phyloP scores from a whole-genome alignment of 176 grass and related monocot genomes.

The Phoenix roebelenii region DNA sequence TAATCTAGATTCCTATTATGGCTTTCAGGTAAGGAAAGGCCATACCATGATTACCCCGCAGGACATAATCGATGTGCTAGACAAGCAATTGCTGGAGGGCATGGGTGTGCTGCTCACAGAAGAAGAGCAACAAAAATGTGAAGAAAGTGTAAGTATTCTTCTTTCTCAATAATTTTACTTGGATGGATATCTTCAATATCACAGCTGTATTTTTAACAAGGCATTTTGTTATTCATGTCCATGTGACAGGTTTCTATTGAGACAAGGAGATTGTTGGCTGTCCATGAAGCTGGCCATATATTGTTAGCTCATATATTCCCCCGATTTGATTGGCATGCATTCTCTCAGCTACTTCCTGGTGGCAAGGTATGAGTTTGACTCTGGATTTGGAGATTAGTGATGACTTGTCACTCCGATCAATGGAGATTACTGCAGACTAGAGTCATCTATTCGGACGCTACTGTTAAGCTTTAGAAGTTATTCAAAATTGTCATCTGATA shows the following conservation, averaged over 20 bases:
- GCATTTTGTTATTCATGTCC: not conserved
- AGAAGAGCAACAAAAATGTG: constrained; percentile 35
- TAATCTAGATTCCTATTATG: not conserved
- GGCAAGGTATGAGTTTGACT: constrained; percentile 17
- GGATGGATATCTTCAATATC: too few species aligned
- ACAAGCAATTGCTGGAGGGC: constrained; percentile 34
- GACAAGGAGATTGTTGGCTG: constrained; percentile 24
- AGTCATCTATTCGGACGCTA: too few species aligned
- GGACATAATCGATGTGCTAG: constrained; percentile 28
- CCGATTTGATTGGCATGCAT: constrained; percentile 36
- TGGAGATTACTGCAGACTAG: too few species aligned
- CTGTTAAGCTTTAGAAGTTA: too few species aligned
- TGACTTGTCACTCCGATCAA: too few species aligned
- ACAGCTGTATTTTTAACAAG: too few species aligned
- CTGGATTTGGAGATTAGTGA: too few species aligned
- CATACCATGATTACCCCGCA: constrained; percentile 17
- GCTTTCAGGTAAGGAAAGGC: constrained; percentile 22
- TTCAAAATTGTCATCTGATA: not conserved
- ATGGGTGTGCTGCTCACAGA: constrained; percentile 33
- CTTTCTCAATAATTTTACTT: constrained; percentile 1
- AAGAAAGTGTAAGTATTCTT: constrained; percentile 21
- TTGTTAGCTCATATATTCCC: constrained; percentile 37
- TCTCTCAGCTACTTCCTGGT: constrained; percentile 39
- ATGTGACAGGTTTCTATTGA: constrained; percentile 16
- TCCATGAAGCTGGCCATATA: constrained; percentile 36